phyloP scores from a whole-genome alignment of 1,284 basidiomycete genomes.

The Tylopilus sp. region DNA sequence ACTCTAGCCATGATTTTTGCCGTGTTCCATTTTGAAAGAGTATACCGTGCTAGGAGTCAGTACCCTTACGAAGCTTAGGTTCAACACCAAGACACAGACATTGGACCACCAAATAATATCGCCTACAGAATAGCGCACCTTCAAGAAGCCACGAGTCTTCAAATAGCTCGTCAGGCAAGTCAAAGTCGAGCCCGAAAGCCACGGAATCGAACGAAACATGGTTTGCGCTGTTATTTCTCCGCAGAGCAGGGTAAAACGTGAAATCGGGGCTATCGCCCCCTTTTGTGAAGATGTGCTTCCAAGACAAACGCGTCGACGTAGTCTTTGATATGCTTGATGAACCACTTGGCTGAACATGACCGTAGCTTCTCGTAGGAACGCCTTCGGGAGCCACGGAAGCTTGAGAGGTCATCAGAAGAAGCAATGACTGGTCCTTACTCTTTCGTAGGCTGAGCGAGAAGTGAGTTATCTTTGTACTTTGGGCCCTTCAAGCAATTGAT shows the following conservation, averaged over 20 bases:
- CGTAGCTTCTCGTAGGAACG: slow-evolving; percentile 43
- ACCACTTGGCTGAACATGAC: slow-evolving; percentile 44
- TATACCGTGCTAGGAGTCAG: slow-evolving; percentile 38
- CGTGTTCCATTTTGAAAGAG: slow-evolving; percentile 69
- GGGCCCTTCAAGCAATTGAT: slow-evolving; percentile 50
- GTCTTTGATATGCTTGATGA: slow-evolving; percentile 49
- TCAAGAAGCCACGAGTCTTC: slow-evolving; percentile 50
- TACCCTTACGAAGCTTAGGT: background rate
- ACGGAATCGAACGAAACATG: slow-evolving; percentile 59
- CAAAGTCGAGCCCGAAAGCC: slow-evolving; percentile 55
- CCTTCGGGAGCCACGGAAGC: slow-evolving; percentile 44
- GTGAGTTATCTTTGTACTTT: slow-evolving; percentile 47
- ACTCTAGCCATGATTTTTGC: slow-evolving; percentile 60
- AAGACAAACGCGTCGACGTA: slow-evolving; percentile 54
- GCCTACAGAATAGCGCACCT: slow-evolving; percentile 54
- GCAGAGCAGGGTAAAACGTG: slow-evolving; percentile 49
- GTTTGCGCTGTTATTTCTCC: slow-evolving; percentile 63
- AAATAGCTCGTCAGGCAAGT: slow-evolving; percentile 58
- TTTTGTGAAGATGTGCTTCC: slow-evolving; percentile 59
- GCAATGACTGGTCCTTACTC: slow-evolving; percentile 43
- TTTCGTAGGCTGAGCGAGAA: slow-evolving; percentile 53
- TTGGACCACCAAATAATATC: slow-evolving; percentile 69
- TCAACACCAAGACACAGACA: slow-evolving; percentile 32
- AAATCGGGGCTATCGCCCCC: slow-evolving; percentile 48
- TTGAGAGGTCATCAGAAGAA: background rate